Evolutionary conservation across 768 basidiomycete genomes (phyloP).

Genomic region (Leccinellum albellum): DNA sequence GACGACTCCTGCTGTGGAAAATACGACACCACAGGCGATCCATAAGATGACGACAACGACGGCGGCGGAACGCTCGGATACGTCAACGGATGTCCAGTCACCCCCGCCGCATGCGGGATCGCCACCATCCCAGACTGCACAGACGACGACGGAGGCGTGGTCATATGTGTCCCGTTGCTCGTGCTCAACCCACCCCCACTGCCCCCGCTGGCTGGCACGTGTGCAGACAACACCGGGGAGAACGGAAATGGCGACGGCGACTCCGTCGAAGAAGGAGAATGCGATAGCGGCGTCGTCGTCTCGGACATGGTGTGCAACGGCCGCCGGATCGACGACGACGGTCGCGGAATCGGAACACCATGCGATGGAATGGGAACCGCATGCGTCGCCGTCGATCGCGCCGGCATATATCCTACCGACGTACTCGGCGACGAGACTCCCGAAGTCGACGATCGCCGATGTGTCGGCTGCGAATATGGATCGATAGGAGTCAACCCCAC

Average conservation of each 20-base stretch:
- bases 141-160: constrained; percentile 64
- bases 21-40: constrained; percentile 57
- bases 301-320: constrained; percentile 46
- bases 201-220: constrained; percentile 29
- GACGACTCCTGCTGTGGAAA: constrained; percentile 44
- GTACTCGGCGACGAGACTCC: constrained; percentile 29
- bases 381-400: constrained; percentile 34
- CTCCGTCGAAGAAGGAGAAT: constrained; percentile 62
- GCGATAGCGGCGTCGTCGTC: constrained; percentile 59
- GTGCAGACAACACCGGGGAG: constrained; percentile 53
- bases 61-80: constrained; percentile 86
- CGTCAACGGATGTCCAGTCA: constrained; percentile 42
- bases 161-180: constrained; percentile 52
- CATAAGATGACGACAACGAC: constrained; percentile 73
- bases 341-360: constrained; percentile 75
- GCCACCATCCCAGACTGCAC: constrained; percentile 4
- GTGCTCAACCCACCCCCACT: constrained; percentile 13
- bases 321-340: constrained; percentile 59
- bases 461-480: constrained; percentile 68
- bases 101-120: constrained; percentile 14
- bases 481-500: constrained; percentile 67
- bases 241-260: constrained; percentile 69
- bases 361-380: constrained; percentile 68
- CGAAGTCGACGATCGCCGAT: constrained; percentile 49
- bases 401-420: constrained; percentile 19